phyloP scores from a whole-genome alignment of 2,329 filamentous ascomycete genomes.

The Pyrenophora graminea region DNA sequence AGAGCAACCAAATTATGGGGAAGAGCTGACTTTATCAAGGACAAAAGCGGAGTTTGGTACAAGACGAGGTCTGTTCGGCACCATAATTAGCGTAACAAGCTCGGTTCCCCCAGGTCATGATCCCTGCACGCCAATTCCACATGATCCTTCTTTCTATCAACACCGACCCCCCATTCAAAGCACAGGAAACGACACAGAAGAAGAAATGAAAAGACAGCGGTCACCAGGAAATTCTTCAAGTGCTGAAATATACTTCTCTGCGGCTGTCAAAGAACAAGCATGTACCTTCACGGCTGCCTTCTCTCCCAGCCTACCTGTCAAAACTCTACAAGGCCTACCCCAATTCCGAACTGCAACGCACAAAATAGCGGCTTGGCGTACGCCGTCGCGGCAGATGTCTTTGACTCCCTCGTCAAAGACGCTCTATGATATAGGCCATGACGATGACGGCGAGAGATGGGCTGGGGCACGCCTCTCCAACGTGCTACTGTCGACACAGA shows the following conservation, averaged over 20 bases:
- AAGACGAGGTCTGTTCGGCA: conserved; percentile 15
- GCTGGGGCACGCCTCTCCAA: conserved; percentile 54
- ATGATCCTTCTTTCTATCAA: conserved; percentile 4
- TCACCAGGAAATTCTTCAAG: conserved; percentile 16
- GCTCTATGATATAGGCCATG: conserved; percentile 51
- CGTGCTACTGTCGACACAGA: conserved; percentile 51
- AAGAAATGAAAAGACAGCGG: conserved; percentile 35
- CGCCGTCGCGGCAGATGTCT: conserved; percentile 52
- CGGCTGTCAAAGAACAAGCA: conserved; percentile 54
- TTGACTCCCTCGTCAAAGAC: conserved; percentile 44
- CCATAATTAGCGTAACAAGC: neutral
- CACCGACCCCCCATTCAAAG: neutral
- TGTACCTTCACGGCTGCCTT: conserved; percentile 58
- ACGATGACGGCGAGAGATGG: conserved; percentile 61
- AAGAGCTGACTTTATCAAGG: neutral
- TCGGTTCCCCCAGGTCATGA: conserved; percentile 12
- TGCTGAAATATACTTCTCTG: conserved; percentile 50
- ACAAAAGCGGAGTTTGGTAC: conserved; percentile 1
- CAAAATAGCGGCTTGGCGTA: conserved; percentile 57
- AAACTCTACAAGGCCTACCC: conserved; percentile 49
- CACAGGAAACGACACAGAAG: conserved; percentile 1
- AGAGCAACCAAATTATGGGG: no score
- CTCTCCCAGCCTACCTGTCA: conserved; percentile 50
- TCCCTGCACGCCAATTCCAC: conserved; percentile 3
- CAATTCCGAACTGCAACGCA: conserved; percentile 55